These are phyloP conservation scores for Kwoniella dendrophila DNA, from an alignment of 768 basidiomycete genomes.

Conservation along the genomic window DNA sequence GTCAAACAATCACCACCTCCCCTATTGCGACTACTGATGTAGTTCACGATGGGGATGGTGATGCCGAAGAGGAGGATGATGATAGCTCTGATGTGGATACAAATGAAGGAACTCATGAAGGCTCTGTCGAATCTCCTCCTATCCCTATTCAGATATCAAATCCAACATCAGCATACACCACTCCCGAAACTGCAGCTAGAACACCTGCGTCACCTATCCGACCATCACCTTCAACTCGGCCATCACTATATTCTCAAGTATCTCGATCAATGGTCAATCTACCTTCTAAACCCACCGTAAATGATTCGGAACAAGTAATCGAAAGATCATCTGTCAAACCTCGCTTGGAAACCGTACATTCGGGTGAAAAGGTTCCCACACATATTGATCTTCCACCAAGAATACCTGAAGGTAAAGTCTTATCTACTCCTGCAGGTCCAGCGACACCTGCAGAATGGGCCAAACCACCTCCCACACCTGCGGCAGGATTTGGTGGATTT, in stretches of 20 bases:
- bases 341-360: constrained; percentile 29
- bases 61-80: constrained; percentile 23
- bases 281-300: constrained; percentile 12
- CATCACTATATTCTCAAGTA: constrained; percentile 36
- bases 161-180: too few relatives aligned
- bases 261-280: constrained; percentile 49
- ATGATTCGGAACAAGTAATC: neutral
- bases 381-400: constrained; percentile 35
- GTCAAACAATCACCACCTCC: neutral
- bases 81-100: constrained; percentile 21
- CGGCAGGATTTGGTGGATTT: constrained; percentile 34
- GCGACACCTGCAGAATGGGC: constrained; percentile 41
- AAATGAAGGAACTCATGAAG: constrained; percentile 20
- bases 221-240: constrained; percentile 27
- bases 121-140: constrained; percentile 11
- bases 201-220: constrained; percentile 5
- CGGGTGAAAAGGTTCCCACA: constrained; percentile 33
- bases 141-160: constrained; percentile 4
- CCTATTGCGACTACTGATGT: neutral
- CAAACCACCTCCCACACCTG: constrained; percentile 50
- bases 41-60: constrained; percentile 6
- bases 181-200: too few relatives aligned
- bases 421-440: constrained; percentile 4
- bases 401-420: constrained; percentile 10
- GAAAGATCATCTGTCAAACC: constrained; percentile 16